A percentile compares a stretch with the other conserved stretches of the same genome.
Conservation (phyloP, 805 yeast genomes). For the Wickerhamiella shivajii region DNA sequence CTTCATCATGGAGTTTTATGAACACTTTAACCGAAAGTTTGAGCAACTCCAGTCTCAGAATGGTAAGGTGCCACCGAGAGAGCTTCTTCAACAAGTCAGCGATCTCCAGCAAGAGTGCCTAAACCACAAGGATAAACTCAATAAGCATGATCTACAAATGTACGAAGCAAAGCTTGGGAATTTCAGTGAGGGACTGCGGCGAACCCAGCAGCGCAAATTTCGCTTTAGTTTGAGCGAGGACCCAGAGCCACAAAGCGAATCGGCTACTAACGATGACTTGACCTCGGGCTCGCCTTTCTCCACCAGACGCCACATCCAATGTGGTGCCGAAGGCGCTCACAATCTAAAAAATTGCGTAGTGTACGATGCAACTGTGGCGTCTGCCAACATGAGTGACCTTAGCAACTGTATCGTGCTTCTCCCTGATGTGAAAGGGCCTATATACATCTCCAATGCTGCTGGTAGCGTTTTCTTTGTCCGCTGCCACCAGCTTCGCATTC, state of each 20-base stretch:
- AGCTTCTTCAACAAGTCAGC: background rate
- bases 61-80: background rate
- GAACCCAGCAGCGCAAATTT: background rate
- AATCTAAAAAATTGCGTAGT: background rate
- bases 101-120: conserved; percentile 1
- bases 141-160: background rate
- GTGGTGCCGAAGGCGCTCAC: background rate
- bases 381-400: background rate
- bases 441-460: too few relatives aligned
- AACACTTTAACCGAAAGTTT: background rate
- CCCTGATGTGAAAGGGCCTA: too few relatives aligned
- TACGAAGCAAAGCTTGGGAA: background rate
- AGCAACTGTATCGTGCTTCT: background rate
- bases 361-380: background rate
- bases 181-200: background rate
- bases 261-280: background rate
- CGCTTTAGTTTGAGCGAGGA: background rate
- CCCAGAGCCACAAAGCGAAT: background rate
- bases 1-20: background rate
- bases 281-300: conserved; percentile 1
- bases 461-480: conserved; percentile 2
- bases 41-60: background rate
- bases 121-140: background rate
- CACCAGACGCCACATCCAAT: too few relatives aligned
- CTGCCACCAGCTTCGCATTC: conserved; percentile 6